These are phyloP conservation scores for Medakamo hakoo DNA, from an alignment of 139 green algal species.

Conservation along the genomic window DNA sequence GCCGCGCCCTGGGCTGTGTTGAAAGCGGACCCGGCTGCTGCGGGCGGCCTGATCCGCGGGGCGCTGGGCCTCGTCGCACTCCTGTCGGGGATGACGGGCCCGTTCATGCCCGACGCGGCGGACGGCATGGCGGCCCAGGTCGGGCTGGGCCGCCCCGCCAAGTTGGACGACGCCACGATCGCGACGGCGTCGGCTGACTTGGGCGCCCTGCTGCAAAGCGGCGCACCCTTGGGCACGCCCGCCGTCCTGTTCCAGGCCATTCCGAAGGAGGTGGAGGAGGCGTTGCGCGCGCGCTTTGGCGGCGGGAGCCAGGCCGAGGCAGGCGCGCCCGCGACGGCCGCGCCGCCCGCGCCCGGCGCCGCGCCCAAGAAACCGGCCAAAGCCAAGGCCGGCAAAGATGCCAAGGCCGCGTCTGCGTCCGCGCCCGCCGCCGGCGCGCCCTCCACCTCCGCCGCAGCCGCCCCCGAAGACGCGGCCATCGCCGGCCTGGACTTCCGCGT, in stretches of 20 bases:
- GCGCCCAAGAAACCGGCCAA: not conserved
- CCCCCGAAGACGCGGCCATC: slow-evolving; percentile 25
- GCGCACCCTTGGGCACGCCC: slow-evolving; percentile 8
- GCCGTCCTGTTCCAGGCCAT: slow-evolving; percentile 35
- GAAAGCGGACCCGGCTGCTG: slow-evolving; percentile 26
- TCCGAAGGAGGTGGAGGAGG: slow-evolving; percentile 27
- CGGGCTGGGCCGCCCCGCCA: not conserved
- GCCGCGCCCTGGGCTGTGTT: slow-evolving; percentile 37
- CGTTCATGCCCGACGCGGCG: not conserved
- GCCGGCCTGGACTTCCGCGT: slow-evolving; percentile 65
- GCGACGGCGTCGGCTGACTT: slow-evolving; percentile 16
- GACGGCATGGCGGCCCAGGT: not conserved
- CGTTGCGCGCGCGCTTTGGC: slow-evolving; percentile 13
- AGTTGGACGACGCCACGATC: not conserved
- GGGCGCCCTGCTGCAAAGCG: slow-evolving; percentile 25
- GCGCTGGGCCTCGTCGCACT: not conserved
- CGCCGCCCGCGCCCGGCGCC: slow-evolving; percentile 4
- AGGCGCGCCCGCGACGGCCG: slow-evolving; percentile 3
- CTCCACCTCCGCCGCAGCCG: slow-evolving; percentile 4
- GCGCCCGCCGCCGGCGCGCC: not conserved
- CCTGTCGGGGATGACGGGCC: not conserved
- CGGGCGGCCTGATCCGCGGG: not conserved
- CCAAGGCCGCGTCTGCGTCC: slow-evolving; percentile 1
- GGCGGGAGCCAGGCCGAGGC: slow-evolving; percentile 6
- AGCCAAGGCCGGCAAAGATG: slow-evolving; percentile 8